These are phyloP conservation scores for Luzula sylvatica DNA, from an alignment of 176 grass and related monocot genomes.

Conservation along the genomic window DNA sequence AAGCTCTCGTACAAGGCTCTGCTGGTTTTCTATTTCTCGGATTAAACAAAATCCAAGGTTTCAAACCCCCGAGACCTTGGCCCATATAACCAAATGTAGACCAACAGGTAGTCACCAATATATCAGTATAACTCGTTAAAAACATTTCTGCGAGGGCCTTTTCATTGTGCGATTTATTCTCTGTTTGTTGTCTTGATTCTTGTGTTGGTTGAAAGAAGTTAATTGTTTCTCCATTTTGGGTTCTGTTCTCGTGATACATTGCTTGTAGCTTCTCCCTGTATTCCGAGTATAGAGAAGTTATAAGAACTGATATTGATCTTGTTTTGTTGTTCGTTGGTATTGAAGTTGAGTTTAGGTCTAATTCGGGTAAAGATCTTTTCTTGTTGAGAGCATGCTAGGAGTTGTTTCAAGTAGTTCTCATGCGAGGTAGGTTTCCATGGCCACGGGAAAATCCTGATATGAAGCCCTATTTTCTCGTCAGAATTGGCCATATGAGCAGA, in stretches of 20 bases:
- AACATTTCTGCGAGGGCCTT: slow-evolving; percentile 50
- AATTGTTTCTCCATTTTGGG: slow-evolving; percentile 32
- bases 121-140: slow-evolving; percentile 57
- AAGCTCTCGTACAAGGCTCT: slow-evolving; percentile 31
- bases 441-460: slow-evolving; percentile 24
- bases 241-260: slow-evolving; percentile 45
- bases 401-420: slow-evolving; percentile 34
- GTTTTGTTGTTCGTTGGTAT: background rate
- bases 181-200: slow-evolving; percentile 11
- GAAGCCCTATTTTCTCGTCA: slow-evolving; percentile 36
- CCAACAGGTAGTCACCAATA: slow-evolving; percentile 34
- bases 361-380: slow-evolving; percentile 45
- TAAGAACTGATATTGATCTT: slow-evolving; percentile 36
- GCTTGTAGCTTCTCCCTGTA: slow-evolving; percentile 34
- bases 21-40: slow-evolving; percentile 25
- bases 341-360: slow-evolving; percentile 8
- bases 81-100: slow-evolving; percentile 47
- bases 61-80: too few relatives aligned
- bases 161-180: slow-evolving; percentile 21
- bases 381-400: slow-evolving; percentile 31
- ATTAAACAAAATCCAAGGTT: slow-evolving; percentile 35
- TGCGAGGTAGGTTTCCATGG: slow-evolving; percentile 26
- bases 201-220: slow-evolving; percentile 29
- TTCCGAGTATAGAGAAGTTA: slow-evolving; percentile 26
- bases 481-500: slow-evolving; percentile 35